A percentile compares a stretch with the other conserved stretches of the same genome.
Evolutionary conservation across 108 stramenopile genomes (phyloP).

Genomic region (Nannochloropsis salina): DNA sequence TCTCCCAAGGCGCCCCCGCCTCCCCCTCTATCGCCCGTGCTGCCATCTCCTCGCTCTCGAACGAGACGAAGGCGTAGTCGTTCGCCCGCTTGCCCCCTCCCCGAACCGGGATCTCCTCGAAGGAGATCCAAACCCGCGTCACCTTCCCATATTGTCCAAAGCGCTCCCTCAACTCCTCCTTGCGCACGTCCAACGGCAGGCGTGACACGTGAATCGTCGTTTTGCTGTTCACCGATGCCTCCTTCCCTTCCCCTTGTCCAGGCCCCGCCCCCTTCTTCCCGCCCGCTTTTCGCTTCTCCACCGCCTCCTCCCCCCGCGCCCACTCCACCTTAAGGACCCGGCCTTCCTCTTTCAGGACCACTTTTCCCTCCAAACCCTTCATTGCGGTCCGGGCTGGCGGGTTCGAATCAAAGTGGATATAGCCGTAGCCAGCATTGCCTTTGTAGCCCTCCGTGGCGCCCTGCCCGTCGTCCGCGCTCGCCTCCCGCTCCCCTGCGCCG

Average conservation of each 20-base stretch:
- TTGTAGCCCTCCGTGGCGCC: not conserved
- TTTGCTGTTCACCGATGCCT: slow-evolving; percentile 10
- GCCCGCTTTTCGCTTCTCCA: slow-evolving; percentile 18
- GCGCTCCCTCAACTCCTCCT: not conserved
- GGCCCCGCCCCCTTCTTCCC: slow-evolving; percentile 33
- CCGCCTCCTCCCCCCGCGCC: not conserved
- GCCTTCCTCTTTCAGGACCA: not conserved
- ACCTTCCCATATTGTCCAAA: not conserved
- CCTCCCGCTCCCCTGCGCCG: not conserved
- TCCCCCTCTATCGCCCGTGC: not conserved
- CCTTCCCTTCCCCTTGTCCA: not conserved
- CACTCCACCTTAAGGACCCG: not conserved
- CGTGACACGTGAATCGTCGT: not conserved
- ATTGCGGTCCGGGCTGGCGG: not conserved
- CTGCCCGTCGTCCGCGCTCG: not conserved
- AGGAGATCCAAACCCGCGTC: not conserved
- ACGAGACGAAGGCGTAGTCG: not conserved
- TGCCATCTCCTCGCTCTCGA: not conserved
- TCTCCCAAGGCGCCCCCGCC: not conserved
- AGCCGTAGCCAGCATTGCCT: not conserved
- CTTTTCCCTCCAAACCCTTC: not conserved
- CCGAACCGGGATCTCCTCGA: not conserved
- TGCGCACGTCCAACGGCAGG: not conserved
- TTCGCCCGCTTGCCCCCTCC: not conserved
- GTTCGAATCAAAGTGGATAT: not conserved